Percentiles rank a stretch among this genome's conserved stretches.
These are phyloP conservation scores for Staphylotrichum tortipilum DNA, from an alignment of 495 filamentous ascomycete genomes.

Conservation along the genomic window DNA sequence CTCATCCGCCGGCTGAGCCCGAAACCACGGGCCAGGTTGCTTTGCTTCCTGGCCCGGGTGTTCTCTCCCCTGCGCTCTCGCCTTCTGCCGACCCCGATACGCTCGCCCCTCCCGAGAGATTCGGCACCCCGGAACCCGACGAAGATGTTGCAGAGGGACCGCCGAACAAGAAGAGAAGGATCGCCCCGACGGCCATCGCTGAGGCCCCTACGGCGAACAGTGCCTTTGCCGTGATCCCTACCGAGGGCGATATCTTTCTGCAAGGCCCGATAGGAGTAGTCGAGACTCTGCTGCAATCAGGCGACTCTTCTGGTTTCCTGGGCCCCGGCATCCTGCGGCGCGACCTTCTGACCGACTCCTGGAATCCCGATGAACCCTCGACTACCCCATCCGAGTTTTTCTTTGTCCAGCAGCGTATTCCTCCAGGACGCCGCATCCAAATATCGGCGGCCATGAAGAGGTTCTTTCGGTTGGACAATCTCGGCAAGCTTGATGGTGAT, in stretches of 20 bases:
- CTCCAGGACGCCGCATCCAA: constrained; percentile 35
- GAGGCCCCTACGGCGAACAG: constrained; percentile 18
- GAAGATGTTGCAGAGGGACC: constrained; percentile 4
- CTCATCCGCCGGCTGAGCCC: not conserved
- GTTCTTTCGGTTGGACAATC: constrained; percentile 20
- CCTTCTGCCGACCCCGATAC: not conserved
- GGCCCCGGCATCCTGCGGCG: not conserved
- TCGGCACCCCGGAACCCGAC: not conserved
- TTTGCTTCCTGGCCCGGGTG: not conserved
- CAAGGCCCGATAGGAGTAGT: not conserved
- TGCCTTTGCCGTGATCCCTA: constrained; percentile 21
- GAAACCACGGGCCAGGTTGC: too few relatives aligned
- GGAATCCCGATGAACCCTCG: not conserved
- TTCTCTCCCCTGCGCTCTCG: not conserved
- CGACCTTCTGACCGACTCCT: constrained; percentile 5
- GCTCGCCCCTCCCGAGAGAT: not conserved
- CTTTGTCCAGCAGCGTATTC: constrained; percentile 12
- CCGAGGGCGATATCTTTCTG: constrained; percentile 29
- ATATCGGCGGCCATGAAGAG: constrained; percentile 31
- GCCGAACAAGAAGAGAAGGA: constrained; percentile 32
- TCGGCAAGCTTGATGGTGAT: constrained; percentile 12
- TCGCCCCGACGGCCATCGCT: constrained; percentile 32
- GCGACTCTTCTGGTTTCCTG: constrained; percentile 8
- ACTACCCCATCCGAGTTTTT: constrained; percentile 15
- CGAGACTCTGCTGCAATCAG: not conserved